Percentiles rank a stretch among this genome's conserved stretches.
Conservation (phyloP, 2,329 filamentous ascomycete genomes). For the Ascochyta pisi region DNA sequence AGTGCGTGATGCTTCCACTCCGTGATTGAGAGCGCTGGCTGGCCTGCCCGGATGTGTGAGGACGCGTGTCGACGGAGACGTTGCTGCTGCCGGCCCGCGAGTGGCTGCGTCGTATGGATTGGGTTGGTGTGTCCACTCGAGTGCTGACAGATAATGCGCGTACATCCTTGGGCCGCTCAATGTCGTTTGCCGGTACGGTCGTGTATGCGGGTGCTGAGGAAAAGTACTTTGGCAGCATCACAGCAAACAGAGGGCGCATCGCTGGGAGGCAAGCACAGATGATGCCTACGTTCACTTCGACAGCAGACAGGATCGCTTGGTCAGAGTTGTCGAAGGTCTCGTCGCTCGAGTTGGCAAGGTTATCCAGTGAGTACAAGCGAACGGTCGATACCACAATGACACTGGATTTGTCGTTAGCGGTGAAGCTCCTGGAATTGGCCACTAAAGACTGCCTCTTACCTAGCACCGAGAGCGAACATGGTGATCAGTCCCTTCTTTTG, state of each 20-base stretch:
- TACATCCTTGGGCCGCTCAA: conserved; percentile 31
- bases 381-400: conserved; percentile 45
- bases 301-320: conserved; percentile 40
- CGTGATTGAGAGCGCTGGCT: conserved; percentile 20
- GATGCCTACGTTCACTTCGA: conserved; percentile 46
- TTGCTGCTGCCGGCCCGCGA: conserved; percentile 21
- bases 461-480: conserved; percentile 48
- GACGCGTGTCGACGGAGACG: conserved; percentile 8
- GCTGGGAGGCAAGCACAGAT: conserved; percentile 47
- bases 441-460: conserved; percentile 34
- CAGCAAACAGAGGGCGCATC: conserved; percentile 42
- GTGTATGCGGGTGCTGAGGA: conserved; percentile 25
- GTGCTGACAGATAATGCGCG: conserved; percentile 18
- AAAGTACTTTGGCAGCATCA: conserved; percentile 51
- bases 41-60: conserved; percentile 1
- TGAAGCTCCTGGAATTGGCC: neutral
- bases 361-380: conserved; percentile 40
- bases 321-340: conserved; percentile 43
- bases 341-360: conserved; percentile 37
- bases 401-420: conserved; percentile 25
- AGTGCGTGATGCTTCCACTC: conserved; percentile 3
- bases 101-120: conserved; percentile 5
- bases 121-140: conserved; percentile 14
- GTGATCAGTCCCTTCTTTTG: conserved; percentile 47
- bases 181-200: conserved; percentile 22